phyloP scores from a whole-genome alignment of 1,284 basidiomycete species.

The Naganishia albida region DNA sequence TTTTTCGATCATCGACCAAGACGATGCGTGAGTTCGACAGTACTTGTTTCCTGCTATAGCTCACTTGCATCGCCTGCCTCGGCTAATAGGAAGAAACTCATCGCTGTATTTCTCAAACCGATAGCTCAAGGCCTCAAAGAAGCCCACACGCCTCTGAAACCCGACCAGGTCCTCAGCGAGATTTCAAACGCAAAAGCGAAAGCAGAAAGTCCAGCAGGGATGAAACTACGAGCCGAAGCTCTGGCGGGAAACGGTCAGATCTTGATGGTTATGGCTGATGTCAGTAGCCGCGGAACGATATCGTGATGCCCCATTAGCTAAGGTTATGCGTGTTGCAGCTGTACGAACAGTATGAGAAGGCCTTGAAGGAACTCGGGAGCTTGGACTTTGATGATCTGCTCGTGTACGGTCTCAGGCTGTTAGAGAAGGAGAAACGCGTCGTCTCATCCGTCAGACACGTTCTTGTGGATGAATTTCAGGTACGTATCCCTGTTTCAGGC shows the following conservation, averaged over 20 bases:
- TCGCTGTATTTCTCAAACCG: constrained; percentile 64
- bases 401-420: constrained; percentile 72
- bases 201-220: constrained; percentile 61
- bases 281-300: constrained; percentile 24
- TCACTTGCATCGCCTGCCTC: constrained; percentile 19
- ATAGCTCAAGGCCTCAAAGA: constrained; percentile 59
- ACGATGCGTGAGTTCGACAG: constrained; percentile 73
- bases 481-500: constrained; percentile 34
- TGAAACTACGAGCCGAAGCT: constrained; percentile 49
- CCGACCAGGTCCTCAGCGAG: constrained; percentile 61
- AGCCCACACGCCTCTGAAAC: constrained; percentile 63
- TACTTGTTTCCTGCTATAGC: background rate
- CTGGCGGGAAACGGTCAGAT: constrained; percentile 42
- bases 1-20: constrained; percentile 79
- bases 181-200: constrained; percentile 83
- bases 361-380: constrained; percentile 66
- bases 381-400: constrained; percentile 90
- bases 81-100: constrained; percentile 67
- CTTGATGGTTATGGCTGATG: constrained; percentile 44
- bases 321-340: constrained; percentile 52
- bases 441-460: constrained; percentile 71
- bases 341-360: constrained; percentile 70
- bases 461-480: constrained; percentile 86
- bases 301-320: background rate
- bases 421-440: constrained; percentile 61